Evolutionary conservation across 2,329 filamentous ascomycete genomes (phyloP).

Genomic region (Xylariaceae sp.): DNA sequence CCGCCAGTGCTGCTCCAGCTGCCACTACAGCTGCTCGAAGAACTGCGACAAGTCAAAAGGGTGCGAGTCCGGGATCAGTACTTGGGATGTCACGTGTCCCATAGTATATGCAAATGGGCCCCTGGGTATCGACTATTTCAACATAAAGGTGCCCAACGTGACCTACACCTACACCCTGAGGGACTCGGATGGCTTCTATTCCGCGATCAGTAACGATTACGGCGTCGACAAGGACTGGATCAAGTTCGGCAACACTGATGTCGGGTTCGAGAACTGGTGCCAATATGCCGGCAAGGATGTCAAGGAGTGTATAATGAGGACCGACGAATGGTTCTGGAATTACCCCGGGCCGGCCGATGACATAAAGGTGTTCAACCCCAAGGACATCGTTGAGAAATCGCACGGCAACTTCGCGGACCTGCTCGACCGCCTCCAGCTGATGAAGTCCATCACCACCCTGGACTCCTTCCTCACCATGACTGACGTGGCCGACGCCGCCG

Average conservation of each 20-base stretch:
- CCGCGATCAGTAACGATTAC: constrained; percentile 28
- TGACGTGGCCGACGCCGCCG: constrained; percentile 32
- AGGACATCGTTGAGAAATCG: constrained; percentile 25
- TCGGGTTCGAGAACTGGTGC: constrained; percentile 13
- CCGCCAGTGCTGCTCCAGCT: constrained; percentile 19
- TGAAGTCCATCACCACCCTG: constrained; percentile 1
- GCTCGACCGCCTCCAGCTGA: constrained; percentile 9
- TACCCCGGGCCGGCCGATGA: constrained; percentile 25
- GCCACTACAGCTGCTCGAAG: constrained; percentile 5
- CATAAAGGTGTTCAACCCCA: constrained; percentile 31
- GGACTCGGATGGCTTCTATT: constrained; percentile 29
- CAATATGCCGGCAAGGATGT: constrained; percentile 16
- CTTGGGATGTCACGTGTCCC: constrained; percentile 12
- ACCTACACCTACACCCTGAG: constrained; percentile 30
- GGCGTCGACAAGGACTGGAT: constrained; percentile 34
- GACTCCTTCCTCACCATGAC: constrained; percentile 4
- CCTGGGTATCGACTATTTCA: constrained; percentile 5
- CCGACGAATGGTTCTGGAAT: constrained; percentile 25
- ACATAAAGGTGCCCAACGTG: constrained; percentile 12
- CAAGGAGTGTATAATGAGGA: constrained; percentile 6
- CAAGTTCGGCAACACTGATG: constrained; percentile 21
- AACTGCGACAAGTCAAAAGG: constrained; percentile 15
- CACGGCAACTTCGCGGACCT: constrained; percentile 24
- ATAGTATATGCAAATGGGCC: constrained; percentile 4
- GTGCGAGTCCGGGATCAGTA: constrained; percentile 8